Evolutionary conservation across 2,329 filamentous ascomycete genomes (phyloP).

Genomic region (Phyllosticta citribraziliensis): DNA sequence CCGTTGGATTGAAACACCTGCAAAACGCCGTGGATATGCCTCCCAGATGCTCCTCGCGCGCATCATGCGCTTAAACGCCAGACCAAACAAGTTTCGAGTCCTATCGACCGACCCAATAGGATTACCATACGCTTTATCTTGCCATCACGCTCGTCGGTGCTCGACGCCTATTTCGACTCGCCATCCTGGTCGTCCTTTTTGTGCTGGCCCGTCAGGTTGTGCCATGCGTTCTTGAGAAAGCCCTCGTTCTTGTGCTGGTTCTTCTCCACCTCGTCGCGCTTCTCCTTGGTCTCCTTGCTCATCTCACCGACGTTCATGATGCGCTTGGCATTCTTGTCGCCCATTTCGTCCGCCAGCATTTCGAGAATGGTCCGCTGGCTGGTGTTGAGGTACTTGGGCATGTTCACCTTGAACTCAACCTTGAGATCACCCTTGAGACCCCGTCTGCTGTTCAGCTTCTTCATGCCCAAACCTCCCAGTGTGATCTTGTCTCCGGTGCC

Average conservation of each 20-base stretch:
- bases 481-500: constrained; percentile 88
- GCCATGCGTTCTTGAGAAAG: constrained; percentile 89
- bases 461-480: constrained; percentile 87
- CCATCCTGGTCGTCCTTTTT: constrained; percentile 18
- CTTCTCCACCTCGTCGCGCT: constrained; percentile 16
- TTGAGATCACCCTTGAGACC: constrained; percentile 68
- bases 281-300: constrained; percentile 19
- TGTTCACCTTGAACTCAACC: constrained; percentile 88
- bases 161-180: constrained; percentile 25
- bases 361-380: constrained; percentile 91
- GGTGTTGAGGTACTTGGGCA: constrained; percentile 86
- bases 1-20: not conserved
- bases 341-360: constrained; percentile 94
- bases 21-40: constrained; percentile 10
- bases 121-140: constrained; percentile 24
- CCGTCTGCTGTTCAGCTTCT: constrained; percentile 58
- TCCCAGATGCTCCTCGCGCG: constrained; percentile 6
- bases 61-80: constrained; percentile 11
- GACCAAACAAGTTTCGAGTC: constrained; percentile 3
- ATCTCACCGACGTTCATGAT: constrained; percentile 71
- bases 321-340: constrained; percentile 80
- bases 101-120: not conserved
- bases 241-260: constrained; percentile 65
- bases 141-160: constrained; percentile 13
- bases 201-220: constrained; percentile 73